Conservation (phyloP, 129 eudicot species). For the Flaveria trinervia region DNA sequence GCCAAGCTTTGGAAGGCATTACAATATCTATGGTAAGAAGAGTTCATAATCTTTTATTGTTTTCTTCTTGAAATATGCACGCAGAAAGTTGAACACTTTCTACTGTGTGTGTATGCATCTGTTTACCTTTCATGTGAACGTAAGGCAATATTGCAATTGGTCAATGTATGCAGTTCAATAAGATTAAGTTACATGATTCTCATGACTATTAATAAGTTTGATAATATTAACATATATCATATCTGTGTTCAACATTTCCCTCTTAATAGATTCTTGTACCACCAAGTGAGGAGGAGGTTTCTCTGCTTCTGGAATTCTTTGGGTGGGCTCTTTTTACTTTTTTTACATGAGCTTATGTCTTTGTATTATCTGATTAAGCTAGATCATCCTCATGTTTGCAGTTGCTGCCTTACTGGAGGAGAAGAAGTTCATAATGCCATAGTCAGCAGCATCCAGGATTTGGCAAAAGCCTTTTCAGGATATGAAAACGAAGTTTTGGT, state of each 20-base stretch:
- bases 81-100: background rate
- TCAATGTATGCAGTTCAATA: background rate
- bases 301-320: conserved; percentile 78
- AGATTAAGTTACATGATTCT: background rate
- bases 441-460: conserved; percentile 96
- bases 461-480: conserved; percentile 25
- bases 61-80: background rate
- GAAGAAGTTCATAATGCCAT: conserved; percentile 93
- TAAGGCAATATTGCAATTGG: background rate
- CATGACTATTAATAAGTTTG: too few relatives aligned
- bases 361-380: conserved; percentile 1
- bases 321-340: conserved; percentile 44
- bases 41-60: background rate
- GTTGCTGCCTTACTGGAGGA: conserved; percentile 94
- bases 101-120: conserved; percentile 14
- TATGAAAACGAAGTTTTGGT: conserved; percentile 15
- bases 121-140: background rate
- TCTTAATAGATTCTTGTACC: conserved; percentile 74
- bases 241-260: conserved; percentile 2
- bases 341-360: conserved; percentile 17
- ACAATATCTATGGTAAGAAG: conserved; percentile 69
- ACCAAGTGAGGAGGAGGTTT: conserved; percentile 91
- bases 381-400: conserved; percentile 29
- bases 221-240: background rate
- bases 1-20: conserved; percentile 95